Percentiles rank a stretch among this genome's conserved stretches.
These are phyloP conservation scores for Elongisporangium undulatum DNA, from an alignment of 352 stramenopile species.

Conservation along the genomic window DNA sequence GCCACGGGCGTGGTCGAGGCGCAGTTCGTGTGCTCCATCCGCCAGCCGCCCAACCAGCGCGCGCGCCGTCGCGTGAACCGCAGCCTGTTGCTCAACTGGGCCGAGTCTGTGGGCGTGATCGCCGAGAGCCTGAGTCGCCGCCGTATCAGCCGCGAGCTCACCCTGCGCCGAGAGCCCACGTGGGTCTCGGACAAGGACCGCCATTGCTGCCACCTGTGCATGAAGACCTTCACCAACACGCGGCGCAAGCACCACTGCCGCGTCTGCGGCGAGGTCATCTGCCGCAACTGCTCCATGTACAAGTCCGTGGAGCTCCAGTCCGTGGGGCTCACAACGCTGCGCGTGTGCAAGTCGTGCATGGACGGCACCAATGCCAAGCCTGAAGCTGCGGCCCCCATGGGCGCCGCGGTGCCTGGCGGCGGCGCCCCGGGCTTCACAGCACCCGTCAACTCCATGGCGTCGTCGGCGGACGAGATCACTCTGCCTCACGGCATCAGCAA, in stretches of 20 bases:
- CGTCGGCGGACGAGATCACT: constrained; percentile 8
- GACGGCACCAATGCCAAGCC: constrained; percentile 38
- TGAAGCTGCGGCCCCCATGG: constrained; percentile 10
- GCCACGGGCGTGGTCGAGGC: constrained; percentile 46
- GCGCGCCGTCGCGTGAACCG: constrained; percentile 58
- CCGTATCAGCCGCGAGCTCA: constrained; percentile 74
- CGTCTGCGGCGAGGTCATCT: constrained; percentile 84
- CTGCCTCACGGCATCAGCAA: constrained; percentile 42
- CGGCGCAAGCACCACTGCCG: constrained; percentile 78
- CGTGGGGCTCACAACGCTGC: constrained; percentile 69
- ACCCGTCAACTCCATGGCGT: constrained; percentile 8
- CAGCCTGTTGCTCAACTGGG: constrained; percentile 63
- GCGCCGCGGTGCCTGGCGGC: constrained; percentile 4
- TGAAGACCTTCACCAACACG: constrained; percentile 82
- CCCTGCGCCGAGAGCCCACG: constrained; percentile 57
- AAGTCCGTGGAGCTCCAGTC: constrained; percentile 72
- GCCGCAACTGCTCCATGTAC: constrained; percentile 71
- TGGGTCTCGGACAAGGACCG: constrained; percentile 83
- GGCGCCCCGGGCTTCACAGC: background rate
- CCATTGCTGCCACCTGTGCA: constrained; percentile 74
- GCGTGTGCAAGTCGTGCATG: constrained; percentile 77
- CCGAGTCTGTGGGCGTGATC: constrained; percentile 54
- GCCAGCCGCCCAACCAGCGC: constrained; percentile 60
- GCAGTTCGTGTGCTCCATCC: constrained; percentile 77
- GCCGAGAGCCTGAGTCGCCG: constrained; percentile 64